These are phyloP conservation scores for Medicago lupulina DNA, from an alignment of 306 rosid genomes.

Conservation along the genomic window DNA sequence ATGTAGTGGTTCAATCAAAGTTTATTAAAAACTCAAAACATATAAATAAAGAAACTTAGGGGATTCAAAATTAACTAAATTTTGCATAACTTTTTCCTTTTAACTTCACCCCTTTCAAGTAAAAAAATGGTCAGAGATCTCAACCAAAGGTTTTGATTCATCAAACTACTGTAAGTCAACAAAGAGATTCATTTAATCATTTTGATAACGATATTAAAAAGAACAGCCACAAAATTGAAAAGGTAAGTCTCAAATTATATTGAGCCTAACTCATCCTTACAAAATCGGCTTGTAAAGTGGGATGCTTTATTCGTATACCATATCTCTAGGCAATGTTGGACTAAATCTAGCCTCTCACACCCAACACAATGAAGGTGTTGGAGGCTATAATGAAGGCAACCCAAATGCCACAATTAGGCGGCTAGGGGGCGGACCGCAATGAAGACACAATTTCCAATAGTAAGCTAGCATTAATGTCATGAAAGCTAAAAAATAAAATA, in stretches of 20 bases:
- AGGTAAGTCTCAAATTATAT: too few species aligned
- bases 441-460: neutral
- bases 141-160: constrained; percentile 22
- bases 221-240: too few species aligned
- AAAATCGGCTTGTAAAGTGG: too few species aligned
- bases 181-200: constrained; percentile 5
- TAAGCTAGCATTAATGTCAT: constrained; percentile 5
- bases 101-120: constrained; percentile 4
- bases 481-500: constrained; percentile 14
- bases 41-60: neutral
- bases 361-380: neutral
- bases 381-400: neutral
- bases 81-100: neutral
- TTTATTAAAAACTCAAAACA: constrained; percentile 23
- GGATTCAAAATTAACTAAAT: constrained; percentile 27
- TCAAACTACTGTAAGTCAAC: neutral
- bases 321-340: too few species aligned
- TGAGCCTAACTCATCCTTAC: too few species aligned
- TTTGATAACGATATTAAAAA: neutral
- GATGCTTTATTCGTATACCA: too few species aligned
- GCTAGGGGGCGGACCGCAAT: neutral
- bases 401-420: neutral
- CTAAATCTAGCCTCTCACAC: neutral
- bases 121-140: neutral
- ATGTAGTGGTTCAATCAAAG: neutral